Base-by-base conservation (phyloP, 768 basidiomycete genomes). In the Podaxis mareebaensis region DNA sequence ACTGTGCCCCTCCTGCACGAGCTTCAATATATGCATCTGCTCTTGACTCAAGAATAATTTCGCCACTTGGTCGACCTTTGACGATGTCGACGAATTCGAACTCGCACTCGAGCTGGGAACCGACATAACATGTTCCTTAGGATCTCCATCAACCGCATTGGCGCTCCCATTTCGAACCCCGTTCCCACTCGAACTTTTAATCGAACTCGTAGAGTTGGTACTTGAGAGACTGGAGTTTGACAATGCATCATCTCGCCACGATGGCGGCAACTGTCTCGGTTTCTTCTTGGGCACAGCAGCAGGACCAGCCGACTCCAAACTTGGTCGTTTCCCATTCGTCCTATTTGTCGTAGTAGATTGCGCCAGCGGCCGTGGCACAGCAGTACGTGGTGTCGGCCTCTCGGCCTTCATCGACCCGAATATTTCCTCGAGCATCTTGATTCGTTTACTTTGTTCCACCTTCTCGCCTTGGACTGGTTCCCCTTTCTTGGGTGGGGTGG, bases 1-100 rank as follows among this genome's bases (percentile, higher is more conserved):
- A 69, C 88, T 96, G 52, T 87, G 74, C 2, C 86, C 87, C 12
- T 85, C 79, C 38, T 88, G 78, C 1, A 95, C 95, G 39, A 97
- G 79, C 63, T 84, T 82, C 64, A 97, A 77, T 53, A 99, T 92
- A 64, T 90, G 84, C 57, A 79, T 87, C 75, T 99, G 97, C 71
- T 99, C 96, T 64, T 83, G 76, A 74, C 95, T 96, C 63, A 99
- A 79, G 66, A 85, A 83, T 20, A 95, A 75, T 1, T 75, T 65
- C 2, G 83, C 68, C 4, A 79, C 63, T 58, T 79, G 77, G 7
- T 68, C 67, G 11, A 65, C 62, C 24, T 58, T 65, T 8, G 70
- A 17, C 20, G 63, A 60, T 6, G 66, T 58, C 22, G 66, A 49
- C 8, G 65, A 44, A 38, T 63, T 36, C 5, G 67, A 61, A 44